These are phyloP conservation scores for Trametes punicea DNA, from an alignment of 768 basidiomycete genomes.

Conservation along the genomic window DNA sequence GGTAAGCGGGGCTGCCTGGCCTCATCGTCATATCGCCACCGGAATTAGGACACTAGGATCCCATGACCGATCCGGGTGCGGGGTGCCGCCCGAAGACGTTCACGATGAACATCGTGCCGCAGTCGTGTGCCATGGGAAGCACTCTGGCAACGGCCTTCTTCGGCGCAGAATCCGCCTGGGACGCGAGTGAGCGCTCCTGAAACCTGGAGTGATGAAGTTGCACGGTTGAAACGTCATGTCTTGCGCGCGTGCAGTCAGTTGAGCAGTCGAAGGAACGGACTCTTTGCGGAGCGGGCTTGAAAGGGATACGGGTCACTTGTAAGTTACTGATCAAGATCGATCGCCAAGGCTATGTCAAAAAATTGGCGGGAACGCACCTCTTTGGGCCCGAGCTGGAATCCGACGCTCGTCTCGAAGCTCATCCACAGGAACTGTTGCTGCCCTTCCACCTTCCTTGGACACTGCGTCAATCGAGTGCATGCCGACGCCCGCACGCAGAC, in stretches of 20 bases:
- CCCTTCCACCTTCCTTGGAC: not conserved
- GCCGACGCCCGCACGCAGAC: no score
- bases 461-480: no score
- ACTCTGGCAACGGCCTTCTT: not conserved
- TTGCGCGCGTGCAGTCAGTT: not conserved
- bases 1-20: not conserved
- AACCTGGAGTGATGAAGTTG: not conserved
- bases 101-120: not conserved
- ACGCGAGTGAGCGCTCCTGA: not conserved
- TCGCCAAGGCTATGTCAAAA: constrained; percentile 3
- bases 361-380: constrained; percentile 9
- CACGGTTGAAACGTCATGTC: not conserved
- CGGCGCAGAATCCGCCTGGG: not conserved
- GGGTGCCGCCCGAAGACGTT: not conserved
- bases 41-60: not conserved
- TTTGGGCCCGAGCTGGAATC: not conserved
- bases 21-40: constrained; percentile 3
- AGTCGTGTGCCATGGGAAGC: not conserved
- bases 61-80: constrained; percentile 4
- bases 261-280: no score
- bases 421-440: not conserved
- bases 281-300: not conserved
- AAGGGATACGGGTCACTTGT: not conserved
- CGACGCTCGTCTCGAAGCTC: not conserved
- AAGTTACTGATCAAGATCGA: constrained; percentile 11